Evolutionary conservation across 1,284 basidiomycete species (phyloP).

Genomic region (Pseudozyma thailandica): DNA sequence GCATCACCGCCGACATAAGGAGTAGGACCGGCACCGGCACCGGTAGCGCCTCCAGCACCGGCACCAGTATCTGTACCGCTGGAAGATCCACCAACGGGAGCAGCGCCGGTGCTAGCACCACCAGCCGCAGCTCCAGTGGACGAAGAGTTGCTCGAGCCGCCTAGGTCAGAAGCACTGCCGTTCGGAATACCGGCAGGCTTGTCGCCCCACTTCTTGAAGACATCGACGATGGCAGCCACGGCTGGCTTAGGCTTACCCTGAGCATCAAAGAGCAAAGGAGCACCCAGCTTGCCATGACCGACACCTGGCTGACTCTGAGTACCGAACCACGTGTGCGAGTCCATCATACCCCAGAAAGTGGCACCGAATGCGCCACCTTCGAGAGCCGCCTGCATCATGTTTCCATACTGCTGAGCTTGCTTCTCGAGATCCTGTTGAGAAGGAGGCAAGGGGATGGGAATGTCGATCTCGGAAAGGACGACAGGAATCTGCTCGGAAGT

Average conservation of each 20-base stretch:
- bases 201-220: slow-evolving; percentile 49
- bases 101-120: neutral
- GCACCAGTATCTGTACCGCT: slow-evolving; percentile 1
- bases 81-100: neutral
- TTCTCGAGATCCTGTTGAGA: slow-evolving; percentile 28
- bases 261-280: slow-evolving; percentile 36
- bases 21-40: slow-evolving; percentile 1
- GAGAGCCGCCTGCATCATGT: slow-evolving; percentile 36
- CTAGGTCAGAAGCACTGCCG: slow-evolving; percentile 20
- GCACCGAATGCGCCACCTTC: slow-evolving; percentile 37
- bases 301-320: slow-evolving; percentile 9
- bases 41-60: slow-evolving; percentile 11
- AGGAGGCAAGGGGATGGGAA: slow-evolving; percentile 40
- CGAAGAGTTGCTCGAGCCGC: too few species aligned
- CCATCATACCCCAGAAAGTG: slow-evolving; percentile 27
- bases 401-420: slow-evolving; percentile 48
- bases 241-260: slow-evolving; percentile 42
- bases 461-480: slow-evolving; percentile 41
- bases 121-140: neutral
- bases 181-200: slow-evolving; percentile 39
- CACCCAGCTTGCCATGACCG: slow-evolving; percentile 27
- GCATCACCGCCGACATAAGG: slow-evolving; percentile 1
- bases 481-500: slow-evolving; percentile 31
- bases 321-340: slow-evolving; percentile 40
- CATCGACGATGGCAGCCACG: slow-evolving; percentile 42